A percentile compares a stretch with the other conserved stretches of the same genome.
Conservation (phyloP, 495 filamentous ascomycete genomes). For the Hypoxylon fuscum region DNA sequence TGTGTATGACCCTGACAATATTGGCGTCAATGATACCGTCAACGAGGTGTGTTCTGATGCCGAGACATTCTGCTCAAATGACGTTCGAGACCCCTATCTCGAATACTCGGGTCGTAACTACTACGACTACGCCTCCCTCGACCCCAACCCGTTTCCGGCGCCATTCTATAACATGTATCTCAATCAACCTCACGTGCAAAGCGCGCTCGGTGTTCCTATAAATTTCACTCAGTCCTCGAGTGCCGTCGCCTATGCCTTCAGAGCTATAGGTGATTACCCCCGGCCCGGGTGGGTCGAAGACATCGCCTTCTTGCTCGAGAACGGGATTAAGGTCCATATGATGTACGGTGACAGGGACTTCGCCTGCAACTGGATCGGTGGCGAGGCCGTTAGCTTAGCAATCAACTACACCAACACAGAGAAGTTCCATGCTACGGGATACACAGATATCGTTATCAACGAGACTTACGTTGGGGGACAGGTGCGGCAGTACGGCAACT, state of each 20-base stretch:
- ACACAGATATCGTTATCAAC: slow-evolving; percentile 59
- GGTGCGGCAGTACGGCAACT: slow-evolving; percentile 72
- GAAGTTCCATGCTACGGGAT: slow-evolving; percentile 64
- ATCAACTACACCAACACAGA: slow-evolving; percentile 57
- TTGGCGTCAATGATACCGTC: slow-evolving; percentile 58
- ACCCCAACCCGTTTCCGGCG: slow-evolving; percentile 65
- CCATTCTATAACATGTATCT: slow-evolving; percentile 68
- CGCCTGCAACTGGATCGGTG: slow-evolving; percentile 72
- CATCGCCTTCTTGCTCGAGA: slow-evolving; percentile 60
- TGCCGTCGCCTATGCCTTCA: slow-evolving; percentile 64
- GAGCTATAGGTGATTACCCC: slow-evolving; percentile 61
- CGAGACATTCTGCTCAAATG: slow-evolving; percentile 52
- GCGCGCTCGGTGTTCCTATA: slow-evolving; percentile 69
- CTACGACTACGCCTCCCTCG: slow-evolving; percentile 64
- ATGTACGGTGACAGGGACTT: slow-evolving; percentile 71
- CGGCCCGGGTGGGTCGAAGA: slow-evolving; percentile 57
- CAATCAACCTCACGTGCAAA: slow-evolving; percentile 69
- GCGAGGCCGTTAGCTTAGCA: slow-evolving; percentile 66
- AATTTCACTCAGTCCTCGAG: slow-evolving; percentile 69
- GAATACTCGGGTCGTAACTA: slow-evolving; percentile 59
- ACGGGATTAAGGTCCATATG: slow-evolving; percentile 70
- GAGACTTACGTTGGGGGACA: slow-evolving; percentile 65
- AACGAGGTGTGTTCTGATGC: slow-evolving; percentile 56
- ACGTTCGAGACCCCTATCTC: slow-evolving; percentile 58
- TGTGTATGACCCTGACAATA: slow-evolving; percentile 56